These are phyloP conservation scores for Kodamaea sp. DNA, from an alignment of 1,139 yeast species.

Conservation along the genomic window DNA sequence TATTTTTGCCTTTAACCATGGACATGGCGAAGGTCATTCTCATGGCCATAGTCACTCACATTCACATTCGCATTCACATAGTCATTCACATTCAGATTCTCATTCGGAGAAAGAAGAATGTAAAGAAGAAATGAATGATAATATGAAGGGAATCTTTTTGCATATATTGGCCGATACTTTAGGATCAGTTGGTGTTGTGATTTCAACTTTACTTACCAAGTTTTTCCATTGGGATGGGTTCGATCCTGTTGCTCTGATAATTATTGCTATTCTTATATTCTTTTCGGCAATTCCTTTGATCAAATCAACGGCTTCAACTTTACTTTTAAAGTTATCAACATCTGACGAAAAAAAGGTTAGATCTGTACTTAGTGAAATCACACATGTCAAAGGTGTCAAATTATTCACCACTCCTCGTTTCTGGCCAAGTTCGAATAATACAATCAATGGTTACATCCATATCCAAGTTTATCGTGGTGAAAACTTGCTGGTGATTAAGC, in stretches of 20 bases:
- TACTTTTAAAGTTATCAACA: conserved; percentile 59
- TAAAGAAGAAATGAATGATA: conserved; percentile 55
- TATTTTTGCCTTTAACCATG: conserved; percentile 90
- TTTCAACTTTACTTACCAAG: conserved; percentile 71
- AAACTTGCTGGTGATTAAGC: conserved; percentile 57
- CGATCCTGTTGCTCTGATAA: conserved; percentile 88
- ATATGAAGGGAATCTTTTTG: conserved; percentile 90
- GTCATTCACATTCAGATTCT: conserved; percentile 23
- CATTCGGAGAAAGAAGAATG: conserved; percentile 6
- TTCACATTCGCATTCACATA: conserved; percentile 15
- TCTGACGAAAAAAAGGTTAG: conserved; percentile 58
- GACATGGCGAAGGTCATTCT: conserved; percentile 39
- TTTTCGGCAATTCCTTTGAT: conserved; percentile 80
- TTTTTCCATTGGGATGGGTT: conserved; percentile 60
- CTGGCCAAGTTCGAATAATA: conserved; percentile 65
- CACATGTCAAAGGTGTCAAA: conserved; percentile 71
- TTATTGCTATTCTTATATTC: conserved; percentile 79
- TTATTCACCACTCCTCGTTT: conserved; percentile 87
- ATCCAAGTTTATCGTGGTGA: conserved; percentile 68
- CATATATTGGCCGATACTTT: conserved; percentile 94
- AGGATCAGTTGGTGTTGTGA: conserved; percentile 94
- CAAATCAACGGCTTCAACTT: conserved; percentile 71
- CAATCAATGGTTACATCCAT: conserved; percentile 56
- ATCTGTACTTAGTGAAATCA: conserved; percentile 61
- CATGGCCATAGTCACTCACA: conserved; percentile 35